These are phyloP conservation scores for Selaginella tamariscina DNA, from an alignment of 75 land plant genomes.

Conservation along the genomic window DNA sequence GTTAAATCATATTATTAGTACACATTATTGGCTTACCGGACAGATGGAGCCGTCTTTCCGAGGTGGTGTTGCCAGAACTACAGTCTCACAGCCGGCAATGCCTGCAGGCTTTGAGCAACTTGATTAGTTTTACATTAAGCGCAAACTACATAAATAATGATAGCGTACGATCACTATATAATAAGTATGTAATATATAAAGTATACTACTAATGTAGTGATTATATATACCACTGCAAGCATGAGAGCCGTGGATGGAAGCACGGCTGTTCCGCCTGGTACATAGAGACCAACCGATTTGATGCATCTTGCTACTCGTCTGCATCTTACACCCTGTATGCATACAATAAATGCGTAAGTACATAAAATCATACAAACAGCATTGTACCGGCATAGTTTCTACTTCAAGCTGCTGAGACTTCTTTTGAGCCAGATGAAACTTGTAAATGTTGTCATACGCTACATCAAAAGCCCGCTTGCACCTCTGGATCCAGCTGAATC, in stretches of 20 bases:
- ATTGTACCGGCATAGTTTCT: conserved; percentile 91
- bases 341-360: neutral
- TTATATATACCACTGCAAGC: conserved; percentile 98
- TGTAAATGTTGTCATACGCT: conserved; percentile 79
- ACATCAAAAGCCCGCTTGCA: conserved; percentile 89
- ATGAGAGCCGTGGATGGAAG: conserved; percentile 98
- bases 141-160: neutral
- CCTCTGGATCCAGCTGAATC: conserved; percentile 67
- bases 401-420: conserved; percentile 56
- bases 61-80: conserved; percentile 95
- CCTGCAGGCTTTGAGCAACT: conserved; percentile 84
- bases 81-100: conserved; percentile 88
- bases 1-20: too few species aligned
- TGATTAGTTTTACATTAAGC: neutral
- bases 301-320: conserved; percentile 79
- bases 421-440: conserved; percentile 79
- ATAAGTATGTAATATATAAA: too few species aligned
- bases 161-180: too few species aligned
- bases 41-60: conserved; percentile 80
- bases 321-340: conserved; percentile 77
- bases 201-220: too few species aligned
- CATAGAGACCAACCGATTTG: conserved; percentile 86
- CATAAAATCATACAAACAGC: conserved; percentile 14
- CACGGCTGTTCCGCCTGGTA: conserved; percentile 98
- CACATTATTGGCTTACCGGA: conserved; percentile 54